Base-by-base conservation (phyloP, 305 asterid genomes). In the Fraxinus platypoda region DNA sequence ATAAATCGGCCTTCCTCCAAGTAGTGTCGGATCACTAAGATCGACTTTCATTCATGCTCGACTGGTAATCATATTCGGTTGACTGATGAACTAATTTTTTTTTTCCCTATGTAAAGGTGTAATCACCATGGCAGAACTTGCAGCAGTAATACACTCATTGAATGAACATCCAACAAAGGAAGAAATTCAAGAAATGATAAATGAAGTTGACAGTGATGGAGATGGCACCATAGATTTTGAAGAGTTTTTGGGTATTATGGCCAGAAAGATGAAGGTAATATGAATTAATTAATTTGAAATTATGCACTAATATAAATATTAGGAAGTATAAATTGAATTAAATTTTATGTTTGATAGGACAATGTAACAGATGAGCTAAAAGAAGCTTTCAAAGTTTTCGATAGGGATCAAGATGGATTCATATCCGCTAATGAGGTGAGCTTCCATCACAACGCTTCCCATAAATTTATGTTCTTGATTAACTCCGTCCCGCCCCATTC, bases 381-480 rank as follows among this genome's bases (percentile, higher is more conserved):
- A 85, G 98, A 93, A 87, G 97, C 98, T 25, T 95, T 95, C 89
- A 92, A 91, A 86, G 98, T 95, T 9, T 95, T 95, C 81, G 98
- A 95, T 75, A 83, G 93, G 21, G 98, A 95, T 84, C 98, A 93
- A 88, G 97, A 95, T 85, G 98, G 98, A 37, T 92, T 90, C 91
- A 95, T 95, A 81, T 95, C 98, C 0, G 92, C 97, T 19, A 78
- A 73, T 23, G 98, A 95, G 98, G 98, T 94, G 31, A 84, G 41
- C 41, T 35, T 35, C 41, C 41, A 35, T 35, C 41, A 35, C 41
- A 35, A 34, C 38, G 17, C 31, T 9, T 12, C n/a, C 54, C n/a
- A 64, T 8, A 25, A 8, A 6, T 34, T 43, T 35, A 28, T 57
- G 28, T 37, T 8, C 46, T 1, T 17, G 28, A 19, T 21, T 21